Evolutionary conservation across 768 basidiomycete species (phyloP), one percentile per base, ranked within the genome.

Genomic region (Coprinopsis strossmayeri): DNA sequence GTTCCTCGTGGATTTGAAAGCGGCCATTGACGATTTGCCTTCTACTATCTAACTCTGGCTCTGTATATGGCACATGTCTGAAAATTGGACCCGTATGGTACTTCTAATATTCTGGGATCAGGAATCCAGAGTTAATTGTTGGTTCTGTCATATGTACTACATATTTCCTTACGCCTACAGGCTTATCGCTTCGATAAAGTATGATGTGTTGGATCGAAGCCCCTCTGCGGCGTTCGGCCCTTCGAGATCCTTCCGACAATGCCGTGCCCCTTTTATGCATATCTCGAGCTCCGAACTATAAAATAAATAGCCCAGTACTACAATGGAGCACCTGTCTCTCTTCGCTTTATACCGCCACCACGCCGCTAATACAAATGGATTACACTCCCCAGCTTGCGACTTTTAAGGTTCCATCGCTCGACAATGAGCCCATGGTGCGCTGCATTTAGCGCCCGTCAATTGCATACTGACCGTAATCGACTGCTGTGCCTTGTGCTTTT

Each of bases 351-450:
- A 53, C 51, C 56, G 59, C 61, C 59, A 70, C 59, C 61, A 86
- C 85, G 84, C 60, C 79, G 34, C 48, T 10, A 5, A 20, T 32
- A 45, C 5, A 20, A 27, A 32, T 28, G 41, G 25, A 23, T 11
- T 25, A 21, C 12, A 48, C 46, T 4, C 81, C 88, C 40, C 86
- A 88, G 59, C 82, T 95, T 40, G 92, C 89, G 17, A 57, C 79
- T 3, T 96, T 94, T 82, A 86, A 84, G 62, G 78, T 91, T 49
- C 95, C 95, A 18, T 72, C 67, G 20, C 73, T 93, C 61, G 77
- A 87, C 48, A 99, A 99, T 82, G 96, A 98, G 69, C 88, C 91
- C 34, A 87, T 97, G 87, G 91, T 91, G 57, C 58, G 73, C 62
- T 24, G 12, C 17, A 21, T 20, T 25, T 18, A 12, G 18, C n/a